phyloP scores from a whole-genome alignment of 2,329 filamentous ascomycete genomes.

The Apiospora kogelbergensis region DNA sequence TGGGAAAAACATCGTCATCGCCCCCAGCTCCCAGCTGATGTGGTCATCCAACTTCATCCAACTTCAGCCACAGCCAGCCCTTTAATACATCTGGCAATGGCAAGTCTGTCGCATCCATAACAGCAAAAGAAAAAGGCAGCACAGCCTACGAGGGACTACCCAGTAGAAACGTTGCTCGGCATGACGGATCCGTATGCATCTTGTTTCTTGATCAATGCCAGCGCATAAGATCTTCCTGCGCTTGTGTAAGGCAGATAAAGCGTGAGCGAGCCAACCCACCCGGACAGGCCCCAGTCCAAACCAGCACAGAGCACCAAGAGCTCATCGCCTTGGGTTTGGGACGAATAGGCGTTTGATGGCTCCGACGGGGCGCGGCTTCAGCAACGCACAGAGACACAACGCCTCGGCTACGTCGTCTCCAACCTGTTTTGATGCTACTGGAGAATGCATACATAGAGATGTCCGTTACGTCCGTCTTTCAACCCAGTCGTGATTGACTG shows the following conservation, averaged over 20 bases:
- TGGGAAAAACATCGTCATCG: not conserved
- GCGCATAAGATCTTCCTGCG: conserved; percentile 1
- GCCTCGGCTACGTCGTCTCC: not conserved
- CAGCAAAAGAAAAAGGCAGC: not conserved
- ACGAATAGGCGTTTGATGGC: conserved; percentile 6
- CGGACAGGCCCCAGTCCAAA: not conserved
- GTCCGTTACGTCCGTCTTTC: not conserved
- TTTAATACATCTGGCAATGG: not conserved
- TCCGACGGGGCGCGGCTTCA: not conserved
- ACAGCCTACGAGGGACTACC: not conserved
- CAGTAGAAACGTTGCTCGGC: not conserved
- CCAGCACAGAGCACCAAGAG: conserved; percentile 5
- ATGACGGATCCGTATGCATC: conserved; percentile 1
- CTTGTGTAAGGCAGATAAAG: conserved; percentile 5
- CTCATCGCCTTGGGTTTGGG: not conserved
- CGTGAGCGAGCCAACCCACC: not conserved
- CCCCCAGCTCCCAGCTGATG: not conserved
- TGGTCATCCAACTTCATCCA: not conserved
- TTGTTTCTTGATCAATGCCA: conserved; percentile 7
- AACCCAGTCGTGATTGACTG: not conserved
- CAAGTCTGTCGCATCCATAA: not conserved
- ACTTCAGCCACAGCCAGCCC: not conserved
- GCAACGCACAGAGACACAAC: not conserved
- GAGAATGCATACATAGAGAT: not conserved
- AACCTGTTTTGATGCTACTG: not conserved